phyloP scores from a whole-genome alignment of 768 basidiomycete species.

The Strobilomyces dryophilus region DNA sequence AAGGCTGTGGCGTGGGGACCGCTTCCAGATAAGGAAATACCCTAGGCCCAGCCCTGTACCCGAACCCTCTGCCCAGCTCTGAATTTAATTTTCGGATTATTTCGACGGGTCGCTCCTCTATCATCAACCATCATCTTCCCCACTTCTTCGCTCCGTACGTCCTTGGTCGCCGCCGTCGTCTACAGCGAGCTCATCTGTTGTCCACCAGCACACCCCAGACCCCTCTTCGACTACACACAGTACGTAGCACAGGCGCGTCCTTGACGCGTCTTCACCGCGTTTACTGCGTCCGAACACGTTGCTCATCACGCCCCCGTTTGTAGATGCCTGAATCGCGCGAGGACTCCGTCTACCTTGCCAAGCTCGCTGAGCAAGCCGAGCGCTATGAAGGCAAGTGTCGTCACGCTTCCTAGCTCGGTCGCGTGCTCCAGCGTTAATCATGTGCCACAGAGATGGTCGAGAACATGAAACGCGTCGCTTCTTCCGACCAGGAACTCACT shows the following conservation, averaged over 20 bases:
- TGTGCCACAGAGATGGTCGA: constrained; percentile 82
- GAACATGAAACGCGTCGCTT: constrained; percentile 99
- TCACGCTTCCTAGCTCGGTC: neutral
- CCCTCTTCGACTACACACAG: constrained; percentile 34
- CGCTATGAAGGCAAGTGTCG: constrained; percentile 85
- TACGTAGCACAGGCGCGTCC: constrained; percentile 39
- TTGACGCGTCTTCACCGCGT: constrained; percentile 34
- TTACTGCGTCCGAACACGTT: constrained; percentile 11
- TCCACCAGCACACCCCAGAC: constrained; percentile 15
- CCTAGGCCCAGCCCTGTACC: constrained; percentile 39
- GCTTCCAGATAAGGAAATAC: constrained; percentile 18
- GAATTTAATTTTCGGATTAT: constrained; percentile 62
- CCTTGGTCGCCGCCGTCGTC: constrained; percentile 27
- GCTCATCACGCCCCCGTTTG: constrained; percentile 10
- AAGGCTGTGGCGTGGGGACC: constrained; percentile 25
- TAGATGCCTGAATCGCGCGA: constrained; percentile 83
- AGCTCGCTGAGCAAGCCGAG: constrained; percentile 99
- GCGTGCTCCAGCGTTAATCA: constrained; percentile 14
- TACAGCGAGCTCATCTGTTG: constrained; percentile 34
- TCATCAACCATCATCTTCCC: constrained; percentile 47
- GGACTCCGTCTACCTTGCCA: constrained; percentile 99
- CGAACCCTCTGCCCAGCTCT: constrained; percentile 71
- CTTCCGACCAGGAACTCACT: constrained; percentile 95
- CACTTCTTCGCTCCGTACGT: constrained; percentile 42
- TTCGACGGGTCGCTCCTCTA: constrained; percentile 41